These are phyloP conservation scores for Henningerozyma blattae DNA, from an alignment of 805 yeast species.

Conservation along the genomic window DNA sequence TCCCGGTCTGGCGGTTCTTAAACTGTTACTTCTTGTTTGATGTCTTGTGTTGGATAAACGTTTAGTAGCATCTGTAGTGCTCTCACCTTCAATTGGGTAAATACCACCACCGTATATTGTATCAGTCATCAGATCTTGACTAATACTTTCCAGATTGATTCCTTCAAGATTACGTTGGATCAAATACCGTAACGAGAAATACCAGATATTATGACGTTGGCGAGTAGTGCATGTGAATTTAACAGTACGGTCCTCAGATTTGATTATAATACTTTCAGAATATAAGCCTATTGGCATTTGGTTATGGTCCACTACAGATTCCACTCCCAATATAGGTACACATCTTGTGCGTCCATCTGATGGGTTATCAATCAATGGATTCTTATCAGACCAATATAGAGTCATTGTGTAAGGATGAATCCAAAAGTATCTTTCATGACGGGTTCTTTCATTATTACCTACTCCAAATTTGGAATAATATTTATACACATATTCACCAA, in stretches of 20 bases:
- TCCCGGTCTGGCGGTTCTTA: too few relatives aligned
- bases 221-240: constrained; percentile 82
- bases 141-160: constrained; percentile 34
- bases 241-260: constrained; percentile 51
- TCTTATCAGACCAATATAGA: constrained; percentile 75
- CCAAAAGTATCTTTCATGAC: constrained; percentile 94
- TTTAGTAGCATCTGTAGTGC: background rate
- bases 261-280: constrained; percentile 71
- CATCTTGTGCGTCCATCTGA: constrained; percentile 59
- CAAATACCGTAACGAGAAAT: constrained; percentile 66
- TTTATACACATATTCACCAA: constrained; percentile 83
- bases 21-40: too few relatives aligned
- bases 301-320: constrained; percentile 71
- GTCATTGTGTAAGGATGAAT: constrained; percentile 89
- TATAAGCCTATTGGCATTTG: constrained; percentile 84
- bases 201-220: constrained; percentile 86
- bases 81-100: constrained; percentile 16
- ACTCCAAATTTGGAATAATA: constrained; percentile 65
- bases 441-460: constrained; percentile 53
- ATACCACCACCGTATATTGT: constrained; percentile 15
- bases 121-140: constrained; percentile 19
- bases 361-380: constrained; percentile 66
- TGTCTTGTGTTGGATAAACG: too few relatives aligned
- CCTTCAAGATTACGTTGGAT: constrained; percentile 55
- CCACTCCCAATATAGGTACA: constrained; percentile 67